Base-by-base conservation (phyloP, 768 basidiomycete species). In the Coprinopsis strossmayeri region DNA sequence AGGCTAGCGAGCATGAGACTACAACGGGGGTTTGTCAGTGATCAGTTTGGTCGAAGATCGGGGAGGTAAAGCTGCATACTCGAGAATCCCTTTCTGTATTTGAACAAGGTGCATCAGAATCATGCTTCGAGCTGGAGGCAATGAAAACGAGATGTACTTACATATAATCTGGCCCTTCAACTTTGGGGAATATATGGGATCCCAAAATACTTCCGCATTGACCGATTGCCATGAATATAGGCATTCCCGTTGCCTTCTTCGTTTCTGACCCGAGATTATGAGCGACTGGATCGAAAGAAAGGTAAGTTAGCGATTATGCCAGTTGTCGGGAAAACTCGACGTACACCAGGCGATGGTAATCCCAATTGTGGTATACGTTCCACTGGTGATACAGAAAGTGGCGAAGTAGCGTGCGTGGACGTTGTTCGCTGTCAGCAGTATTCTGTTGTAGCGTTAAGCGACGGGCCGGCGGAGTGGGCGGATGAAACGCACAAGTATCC, bases 231-330 rank as follows among this genome's bases (percentile, higher is more conserved):
- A 87, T 87, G 59, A 87, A 87, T 65, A 85, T 73, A 7, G 84
- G 84, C 26, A 87, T 82, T 0, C 86, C 86, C 0, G 84, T 78
- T 0, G 87, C 86, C 48, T 77, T 79, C 63, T 89, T 87, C 0
- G 82, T 81, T 56, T 89, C 87, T 0, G 86, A 87, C 2, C 84
- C 86, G 5, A 87, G 72, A 55, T 87, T 89, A 56, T 87, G 84
- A 2, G 82, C 77, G 54, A 75, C 82, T 87, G 13, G 25, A 18
- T 21, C 17, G 28, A 57, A 53, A 39, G 10, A 15, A 27, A 7
- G 3, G 26, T 23, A 38, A 37, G 18, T 25, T 52, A 40, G 32
- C 46, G 18, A 25, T 10, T 18, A 13, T 20, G 23, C n/a, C n/a
- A n/a, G n/a, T n/a, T n/a, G n/a, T n/a, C n/a, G n/a, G n/a, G n/a